Evolutionary conservation across 75 land plant species (phyloP).

Genomic region (Adiantum capillusveneris): DNA sequence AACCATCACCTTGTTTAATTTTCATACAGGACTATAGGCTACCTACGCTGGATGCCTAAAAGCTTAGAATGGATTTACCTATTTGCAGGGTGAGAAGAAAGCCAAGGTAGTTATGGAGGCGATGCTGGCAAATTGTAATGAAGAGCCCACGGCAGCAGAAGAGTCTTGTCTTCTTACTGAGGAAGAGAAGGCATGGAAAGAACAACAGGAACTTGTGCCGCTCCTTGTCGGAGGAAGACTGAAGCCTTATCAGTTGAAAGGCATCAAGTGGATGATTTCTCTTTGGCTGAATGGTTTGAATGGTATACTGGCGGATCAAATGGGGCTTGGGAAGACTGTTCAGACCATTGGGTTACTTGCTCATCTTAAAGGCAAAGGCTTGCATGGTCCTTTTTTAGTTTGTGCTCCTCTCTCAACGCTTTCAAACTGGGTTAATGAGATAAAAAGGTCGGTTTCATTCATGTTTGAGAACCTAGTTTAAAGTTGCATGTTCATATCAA

Average conservation of each 20-base stretch:
- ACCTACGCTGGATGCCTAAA: no score
- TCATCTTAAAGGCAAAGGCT: slow-evolving; percentile 77
- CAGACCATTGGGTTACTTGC: slow-evolving; percentile 92
- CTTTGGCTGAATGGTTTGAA: slow-evolving; percentile 96
- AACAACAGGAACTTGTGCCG: slow-evolving; percentile 73
- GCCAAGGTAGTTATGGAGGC: slow-evolving; percentile 69
- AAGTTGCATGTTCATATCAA: no score
- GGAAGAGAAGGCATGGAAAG: slow-evolving; percentile 63
- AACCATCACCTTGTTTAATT: no score
- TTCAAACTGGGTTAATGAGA: slow-evolving; percentile 76
- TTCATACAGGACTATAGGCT: no score
- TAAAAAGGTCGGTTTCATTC: slow-evolving; percentile 47
- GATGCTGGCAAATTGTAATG: slow-evolving; percentile 54
- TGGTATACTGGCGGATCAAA: slow-evolving; percentile 97
- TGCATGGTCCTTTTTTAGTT: slow-evolving; percentile 80
- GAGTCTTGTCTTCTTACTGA: slow-evolving; percentile 49
- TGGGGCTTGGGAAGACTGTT: slow-evolving; percentile 97
- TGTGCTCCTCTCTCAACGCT: slow-evolving; percentile 91
- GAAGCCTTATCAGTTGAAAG: slow-evolving; percentile 87
- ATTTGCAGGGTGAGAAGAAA: slow-evolving; percentile 32
- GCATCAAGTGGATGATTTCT: slow-evolving; percentile 94
- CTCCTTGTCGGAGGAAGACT: slow-evolving; percentile 81
- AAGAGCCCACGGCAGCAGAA: slow-evolving; percentile 23
- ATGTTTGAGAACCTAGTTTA: neutral
- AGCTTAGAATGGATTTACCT: neutral